Conservation (phyloP, 73 alveolate species). For the Symbiodinium natans region DNA sequence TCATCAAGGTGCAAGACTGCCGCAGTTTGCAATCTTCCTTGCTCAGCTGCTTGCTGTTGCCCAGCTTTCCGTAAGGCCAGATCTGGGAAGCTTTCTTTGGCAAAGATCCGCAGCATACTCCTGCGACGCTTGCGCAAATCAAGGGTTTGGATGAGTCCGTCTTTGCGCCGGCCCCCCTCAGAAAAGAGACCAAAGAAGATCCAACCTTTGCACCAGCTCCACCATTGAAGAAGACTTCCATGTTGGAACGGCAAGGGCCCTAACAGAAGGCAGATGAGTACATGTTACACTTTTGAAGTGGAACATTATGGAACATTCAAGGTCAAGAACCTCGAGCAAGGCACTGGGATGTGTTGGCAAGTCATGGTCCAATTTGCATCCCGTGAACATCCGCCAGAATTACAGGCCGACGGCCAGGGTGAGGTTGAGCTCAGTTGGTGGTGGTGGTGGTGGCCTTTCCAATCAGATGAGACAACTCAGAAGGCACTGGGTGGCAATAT, state of each 20-base stretch:
- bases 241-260: not conserved
- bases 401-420: not conserved
- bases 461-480: conserved; percentile 40
- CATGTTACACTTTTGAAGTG: not conserved
- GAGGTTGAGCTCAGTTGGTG: conserved; percentile 54
- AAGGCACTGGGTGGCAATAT: conserved; percentile 3
- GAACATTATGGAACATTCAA: not conserved
- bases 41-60: too few species aligned
- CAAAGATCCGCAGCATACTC: conserved; percentile 42
- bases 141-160: conserved; percentile 47
- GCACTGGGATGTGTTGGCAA: conserved; percentile 6
- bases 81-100: conserved; percentile 63
- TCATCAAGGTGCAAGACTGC: too few species aligned
- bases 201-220: conserved; percentile 88
- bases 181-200: conserved; percentile 47
- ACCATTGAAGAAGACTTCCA: not conserved
- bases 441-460: conserved; percentile 90
- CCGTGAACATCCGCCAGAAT: not conserved
- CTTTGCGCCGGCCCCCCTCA: conserved; percentile 73
- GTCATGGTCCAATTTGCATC: not conserved
- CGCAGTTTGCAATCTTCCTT: too few species aligned
- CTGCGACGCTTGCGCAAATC: conserved; percentile 79
- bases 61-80: conserved; percentile 15
- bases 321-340: not conserved
- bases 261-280: not conserved